Conservation (phyloP, 371 early-diverging fungal genomes). For the Rhizomucor miehei region DNA sequence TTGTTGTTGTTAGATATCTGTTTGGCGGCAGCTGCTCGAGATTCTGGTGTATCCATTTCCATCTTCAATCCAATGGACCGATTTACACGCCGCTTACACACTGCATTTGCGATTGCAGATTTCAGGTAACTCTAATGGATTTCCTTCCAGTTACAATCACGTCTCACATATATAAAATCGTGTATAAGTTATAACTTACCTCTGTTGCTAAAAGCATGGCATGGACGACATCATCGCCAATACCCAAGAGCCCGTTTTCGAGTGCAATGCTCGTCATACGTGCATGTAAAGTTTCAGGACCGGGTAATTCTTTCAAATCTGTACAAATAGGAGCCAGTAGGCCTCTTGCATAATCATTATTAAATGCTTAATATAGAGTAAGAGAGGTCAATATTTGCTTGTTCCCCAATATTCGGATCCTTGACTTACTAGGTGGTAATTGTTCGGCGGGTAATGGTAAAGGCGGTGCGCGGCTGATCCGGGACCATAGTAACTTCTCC, state of each 20-base stretch:
- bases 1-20: conserved; percentile 2
- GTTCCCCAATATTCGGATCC: too few species aligned
- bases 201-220: conserved; percentile 73
- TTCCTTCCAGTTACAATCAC: background rate
- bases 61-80: conserved; percentile 60
- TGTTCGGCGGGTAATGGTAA: conserved; percentile 45
- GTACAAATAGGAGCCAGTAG: conserved; percentile 67
- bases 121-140: conserved; percentile 61
- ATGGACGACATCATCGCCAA: conserved; percentile 63
- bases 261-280: conserved; percentile 72
- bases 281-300: conserved; percentile 63
- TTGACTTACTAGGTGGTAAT: conserved; percentile 48
- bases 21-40: conserved; percentile 4
- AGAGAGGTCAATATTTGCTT: too few species aligned
- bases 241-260: conserved; percentile 70
- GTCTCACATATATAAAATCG: background rate
- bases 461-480: conserved; percentile 47
- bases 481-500: conserved; percentile 33
- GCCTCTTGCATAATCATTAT: conserved; percentile 67
- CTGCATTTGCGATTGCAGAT: conserved; percentile 66
- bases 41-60: conserved; percentile 12
- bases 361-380: conserved; percentile 35
- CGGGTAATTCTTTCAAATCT: conserved; percentile 70
- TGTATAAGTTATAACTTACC: conserved; percentile 25
- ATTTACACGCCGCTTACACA: conserved; percentile 67